Evolutionary conservation across 495 filamentous ascomycete genomes (phyloP), one percentile per base, ranked within the genome.

Genomic region (Penicillium malachiteum): DNA sequence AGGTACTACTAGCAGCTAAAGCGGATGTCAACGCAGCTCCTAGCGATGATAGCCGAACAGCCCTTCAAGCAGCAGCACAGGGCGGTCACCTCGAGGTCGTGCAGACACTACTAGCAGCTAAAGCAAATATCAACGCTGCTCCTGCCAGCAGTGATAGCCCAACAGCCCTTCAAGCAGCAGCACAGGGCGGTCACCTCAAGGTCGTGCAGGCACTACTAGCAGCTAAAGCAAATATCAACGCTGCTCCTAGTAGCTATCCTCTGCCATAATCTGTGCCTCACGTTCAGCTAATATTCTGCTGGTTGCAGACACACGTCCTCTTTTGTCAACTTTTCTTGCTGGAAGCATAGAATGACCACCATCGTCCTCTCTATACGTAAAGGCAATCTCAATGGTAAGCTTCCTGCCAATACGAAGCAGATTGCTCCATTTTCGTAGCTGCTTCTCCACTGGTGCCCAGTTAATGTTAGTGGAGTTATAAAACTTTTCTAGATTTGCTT

Each of bases 371-470:
- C 48, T 40, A 48, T 59, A 59, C 42, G 30, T 59, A 14, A 59
- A 59, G 41, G 45, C 47, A 51, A 52, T 59, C 1, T 7, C 42
- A 14, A 57, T 50, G 1, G 42, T 55, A 38, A 55, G 46, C 52
- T 55, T 59, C 40, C 50, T 55, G 30, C 57, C 40, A 21, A 59
- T 51, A 48, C 51, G 52, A 48, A 55, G 31, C 41, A 60, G 32
- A 40, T 60, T 60, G 33, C 54, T 60, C 58, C 30, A 60, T 50
- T 54, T 57, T 46, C 49, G 46, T 35, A 57, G 44, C 46, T 61
- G 44, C 49, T 56, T 57, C 46, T 56, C 57, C 38, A 52, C 41
- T 48, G 35, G 42, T 21, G 11, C 49, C 45, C 21, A 52, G 11
- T 57, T 13, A 12, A 57, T 51, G 34, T 39, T 47, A 47, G 48